Conservation (phyloP, 2,329 filamentous ascomycete genomes). For the Pseudopithomyces chartarum region DNA sequence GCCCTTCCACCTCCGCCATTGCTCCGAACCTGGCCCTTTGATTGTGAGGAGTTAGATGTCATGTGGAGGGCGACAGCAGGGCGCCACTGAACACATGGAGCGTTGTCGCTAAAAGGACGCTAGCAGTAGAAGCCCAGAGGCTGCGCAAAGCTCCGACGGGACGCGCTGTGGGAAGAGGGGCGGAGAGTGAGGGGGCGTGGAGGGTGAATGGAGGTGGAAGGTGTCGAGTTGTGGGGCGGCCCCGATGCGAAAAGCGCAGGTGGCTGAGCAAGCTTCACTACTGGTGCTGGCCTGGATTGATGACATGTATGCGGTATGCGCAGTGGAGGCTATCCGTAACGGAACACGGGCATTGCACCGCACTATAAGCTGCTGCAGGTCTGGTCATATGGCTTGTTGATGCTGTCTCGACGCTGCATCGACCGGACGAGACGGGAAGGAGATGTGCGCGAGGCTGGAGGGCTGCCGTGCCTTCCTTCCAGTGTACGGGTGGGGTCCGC, state of each 20-base stretch:
- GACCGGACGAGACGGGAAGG: not conserved
- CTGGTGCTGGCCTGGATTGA: not conserved
- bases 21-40: conserved; percentile 2
- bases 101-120: not conserved
- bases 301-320: not conserved
- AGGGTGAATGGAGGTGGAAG: conserved; percentile 4
- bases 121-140: not conserved
- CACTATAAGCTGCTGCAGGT: not conserved
- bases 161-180: not conserved
- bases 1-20: conserved; percentile 32
- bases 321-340: not conserved
- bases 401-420: not conserved
- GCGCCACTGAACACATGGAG: not conserved
- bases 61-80: conserved; percentile 6
- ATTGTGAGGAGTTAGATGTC: not conserved
- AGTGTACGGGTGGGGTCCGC: no score
- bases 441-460: not conserved
- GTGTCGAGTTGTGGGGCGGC: conserved; percentile 2
- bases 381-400: not conserved
- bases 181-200: conserved; percentile 7
- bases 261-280: not conserved
- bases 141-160: not conserved
- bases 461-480: not conserved
- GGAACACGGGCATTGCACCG: not conserved
- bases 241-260: not conserved